Conservation (phyloP, 345 rosid genomes). For the Atalantia buxifolia region DNA sequence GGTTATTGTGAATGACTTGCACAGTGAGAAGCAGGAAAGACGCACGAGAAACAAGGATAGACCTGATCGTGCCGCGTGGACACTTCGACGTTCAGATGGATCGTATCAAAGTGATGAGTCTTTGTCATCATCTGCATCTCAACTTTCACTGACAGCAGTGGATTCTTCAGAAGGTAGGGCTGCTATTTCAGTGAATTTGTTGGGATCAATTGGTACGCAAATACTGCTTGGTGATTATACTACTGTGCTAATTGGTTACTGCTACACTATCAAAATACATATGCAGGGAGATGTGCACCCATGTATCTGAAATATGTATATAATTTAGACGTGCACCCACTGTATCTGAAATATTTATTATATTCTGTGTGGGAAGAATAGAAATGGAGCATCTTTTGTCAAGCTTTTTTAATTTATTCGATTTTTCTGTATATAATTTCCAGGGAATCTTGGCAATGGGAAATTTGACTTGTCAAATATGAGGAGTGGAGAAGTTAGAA, state of each 20-base stretch:
- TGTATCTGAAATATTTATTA: not conserved
- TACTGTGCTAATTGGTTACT: not conserved
- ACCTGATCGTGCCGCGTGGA: slow-evolving; percentile 63
- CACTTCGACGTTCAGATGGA: slow-evolving; percentile 60
- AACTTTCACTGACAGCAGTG: slow-evolving; percentile 20
- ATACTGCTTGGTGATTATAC: not conserved
- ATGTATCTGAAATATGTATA: not conserved
- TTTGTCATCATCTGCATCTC: slow-evolving; percentile 33
- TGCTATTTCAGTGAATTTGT: not conserved
- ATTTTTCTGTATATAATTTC: slow-evolving; percentile 1
- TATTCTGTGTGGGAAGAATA: not conserved
- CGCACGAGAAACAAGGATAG: slow-evolving; percentile 55
- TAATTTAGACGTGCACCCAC: not conserved
- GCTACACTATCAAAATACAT: not conserved
- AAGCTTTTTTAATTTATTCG: not conserved
- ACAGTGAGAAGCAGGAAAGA: slow-evolving; percentile 49
- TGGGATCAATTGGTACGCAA: not conserved
- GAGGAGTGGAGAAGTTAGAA: slow-evolving; percentile 29
- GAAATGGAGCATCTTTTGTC: not conserved
- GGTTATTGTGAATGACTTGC: slow-evolving; percentile 34
- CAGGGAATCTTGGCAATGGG: slow-evolving; percentile 31
- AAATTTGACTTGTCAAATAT: slow-evolving; percentile 26
- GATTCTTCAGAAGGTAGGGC: slow-evolving; percentile 35
- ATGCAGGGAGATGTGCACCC: not conserved
- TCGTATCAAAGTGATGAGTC: slow-evolving; percentile 58